A percentile compares a stretch with the other conserved stretches of the same genome.
Conservation (phyloP, 73 alveolate genomes). For the Paramecium biaurelia region DNA sequence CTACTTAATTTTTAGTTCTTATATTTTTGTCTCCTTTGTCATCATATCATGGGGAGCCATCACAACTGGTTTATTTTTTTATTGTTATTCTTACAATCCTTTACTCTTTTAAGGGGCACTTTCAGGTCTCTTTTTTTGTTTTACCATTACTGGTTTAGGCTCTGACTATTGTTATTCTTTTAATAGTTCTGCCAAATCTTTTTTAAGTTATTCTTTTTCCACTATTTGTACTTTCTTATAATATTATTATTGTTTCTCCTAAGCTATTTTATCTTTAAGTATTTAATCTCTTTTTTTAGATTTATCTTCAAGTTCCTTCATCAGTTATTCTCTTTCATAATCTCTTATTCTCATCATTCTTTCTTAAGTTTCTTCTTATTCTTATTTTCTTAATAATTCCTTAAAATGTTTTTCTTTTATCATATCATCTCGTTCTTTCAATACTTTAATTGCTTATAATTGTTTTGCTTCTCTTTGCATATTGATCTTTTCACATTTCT, state of each 20-base stretch:
- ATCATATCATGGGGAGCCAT: background rate
- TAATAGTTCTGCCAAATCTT: background rate
- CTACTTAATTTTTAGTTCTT: background rate
- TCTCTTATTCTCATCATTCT: slow-evolving; percentile 19
- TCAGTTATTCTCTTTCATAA: background rate
- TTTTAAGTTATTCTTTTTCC: background rate
- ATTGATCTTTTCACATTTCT: background rate
- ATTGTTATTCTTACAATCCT: background rate
- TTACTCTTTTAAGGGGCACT: background rate
- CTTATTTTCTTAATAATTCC: background rate
- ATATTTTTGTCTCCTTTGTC: background rate
- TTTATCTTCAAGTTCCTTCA: background rate
- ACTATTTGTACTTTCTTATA: background rate
- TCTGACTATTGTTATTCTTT: background rate
- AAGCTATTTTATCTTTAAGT: background rate
- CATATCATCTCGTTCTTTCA: background rate
- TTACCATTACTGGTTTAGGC: background rate
- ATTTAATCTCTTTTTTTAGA: background rate
- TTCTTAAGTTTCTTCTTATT: background rate
- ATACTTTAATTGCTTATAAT: background rate
- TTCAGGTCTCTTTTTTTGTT: background rate
- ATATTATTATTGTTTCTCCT: background rate
- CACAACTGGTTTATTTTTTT: background rate
- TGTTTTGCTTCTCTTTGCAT: background rate
- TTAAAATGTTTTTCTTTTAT: background rate